A percentile compares a stretch with the other conserved stretches of the same genome.
These are phyloP conservation scores for Naganishia sp. DNA, from an alignment of 1,284 basidiomycete species.

Conservation along the genomic window DNA sequence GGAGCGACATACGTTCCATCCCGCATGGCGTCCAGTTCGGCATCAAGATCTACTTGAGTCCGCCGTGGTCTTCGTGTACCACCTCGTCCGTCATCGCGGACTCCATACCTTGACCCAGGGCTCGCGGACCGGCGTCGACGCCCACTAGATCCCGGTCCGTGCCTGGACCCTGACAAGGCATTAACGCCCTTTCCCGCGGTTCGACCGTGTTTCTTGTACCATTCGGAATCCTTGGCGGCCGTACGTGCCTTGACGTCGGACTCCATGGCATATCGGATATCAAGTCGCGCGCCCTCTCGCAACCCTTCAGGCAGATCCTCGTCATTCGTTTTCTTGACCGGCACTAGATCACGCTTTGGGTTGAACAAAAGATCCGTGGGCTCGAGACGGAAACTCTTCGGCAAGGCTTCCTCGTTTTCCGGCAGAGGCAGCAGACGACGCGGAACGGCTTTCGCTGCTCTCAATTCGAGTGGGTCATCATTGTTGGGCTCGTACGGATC, in stretches of 20 bases:
- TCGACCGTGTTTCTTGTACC: constrained; percentile 30
- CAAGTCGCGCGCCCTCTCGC: constrained; percentile 28
- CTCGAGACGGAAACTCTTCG: constrained; percentile 1
- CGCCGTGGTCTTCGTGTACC: constrained; percentile 3
- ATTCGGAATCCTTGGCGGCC: constrained; percentile 29
- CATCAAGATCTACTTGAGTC: constrained; percentile 29
- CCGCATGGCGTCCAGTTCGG: constrained; percentile 28
- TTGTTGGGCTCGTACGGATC: constrained; percentile 28
- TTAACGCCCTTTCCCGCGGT: constrained; percentile 27
- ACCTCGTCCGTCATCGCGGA: neutral
- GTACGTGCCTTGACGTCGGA: constrained; percentile 31
- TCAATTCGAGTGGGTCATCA: constrained; percentile 31
- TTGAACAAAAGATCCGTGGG: constrained; percentile 21
- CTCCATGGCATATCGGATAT: constrained; percentile 32
- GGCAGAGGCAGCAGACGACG: constrained; percentile 19
- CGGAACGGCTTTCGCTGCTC: constrained; percentile 30
- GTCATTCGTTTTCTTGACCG: constrained; percentile 21
- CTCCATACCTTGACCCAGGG: neutral
- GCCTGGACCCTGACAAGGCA: neutral
- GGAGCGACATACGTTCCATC: constrained; percentile 12
- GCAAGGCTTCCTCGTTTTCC: neutral
- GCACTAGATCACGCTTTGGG: constrained; percentile 23
- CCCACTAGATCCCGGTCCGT: neutral
- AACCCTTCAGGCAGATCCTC: constrained; percentile 29
- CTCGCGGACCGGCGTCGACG: constrained; percentile 25